Base-by-base conservation (phyloP, 345 rosid species). In the Pelargonium nanum region DNA sequence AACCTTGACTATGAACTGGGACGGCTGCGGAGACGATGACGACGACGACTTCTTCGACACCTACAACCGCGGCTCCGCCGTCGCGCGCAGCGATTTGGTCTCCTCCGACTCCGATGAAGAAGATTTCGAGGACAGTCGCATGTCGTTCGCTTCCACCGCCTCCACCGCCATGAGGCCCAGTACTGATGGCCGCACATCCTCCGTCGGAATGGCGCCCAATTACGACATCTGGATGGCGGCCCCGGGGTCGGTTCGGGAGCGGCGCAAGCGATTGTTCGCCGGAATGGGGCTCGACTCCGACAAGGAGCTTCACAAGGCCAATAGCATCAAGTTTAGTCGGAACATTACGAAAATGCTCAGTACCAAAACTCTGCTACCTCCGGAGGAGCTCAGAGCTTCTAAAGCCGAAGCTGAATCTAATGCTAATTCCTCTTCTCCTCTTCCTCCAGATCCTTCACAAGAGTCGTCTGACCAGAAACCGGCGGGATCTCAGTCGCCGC, bases 161-260 rank as follows among this genome's bases (percentile, higher is more conserved):
- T 74, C 94, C 10, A 63, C 80, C 21, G 44, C n/a, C 19, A 62
- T 72, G 0, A 71, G 53, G 53, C 59, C 67, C 1, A 50, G 67
- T 21, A 34, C 62, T 5, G 19, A 62, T 10, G 62, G 65, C 2
- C 62, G 67, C 0, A 63, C 76, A 0, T 45, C 78, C 30, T 56
- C 65, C 58, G 60, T 74, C 9, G 26, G 28, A 0, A 19, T 75
- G 19, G 72, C 77, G 74, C 83, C 78, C 16, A 83, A 89, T 15
- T 93, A 93, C 61, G 78, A 89, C 53, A 58, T 89, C 13, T 93
- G 97, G 96, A 85, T 81, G 94, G 66, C 91, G n/a, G 83, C 87
- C 9, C 99, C 97, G 1, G 90, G 91, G 1, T 84, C 99, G 22
- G 80, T 93, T 0, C 78, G 62, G 0, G 92, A 93, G 60, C 77